Evolutionary conservation across 202 grass and related monocot species (phyloP), one percentile per base, ranked within the genome.

Genomic region (Brachypodium distachyon): DNA sequence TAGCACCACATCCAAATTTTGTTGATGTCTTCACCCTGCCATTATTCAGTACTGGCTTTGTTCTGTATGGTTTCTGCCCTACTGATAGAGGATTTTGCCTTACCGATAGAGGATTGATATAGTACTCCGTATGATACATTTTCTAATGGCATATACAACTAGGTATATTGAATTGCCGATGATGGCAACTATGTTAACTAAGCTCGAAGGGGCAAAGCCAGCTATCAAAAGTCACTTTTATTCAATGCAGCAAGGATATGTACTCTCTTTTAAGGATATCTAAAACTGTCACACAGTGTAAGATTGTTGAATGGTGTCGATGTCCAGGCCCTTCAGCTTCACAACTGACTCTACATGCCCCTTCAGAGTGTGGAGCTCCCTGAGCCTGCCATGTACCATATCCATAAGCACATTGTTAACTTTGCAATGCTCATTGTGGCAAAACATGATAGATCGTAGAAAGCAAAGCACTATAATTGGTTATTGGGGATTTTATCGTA

Each of bases 281-380:
- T 33, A 12, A 70, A 28, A 3, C 17, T 13, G 18, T 90, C 77
- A 97, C 51, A 92, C 59, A 0, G 89, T 89, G 50, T 96, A 96
- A 31, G 90, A 88, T 57, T 96, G 81, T 31, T 89, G 84, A 51
- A 90, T 90, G 46, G 82, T 92, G 16, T 87, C 85, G 10, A 90
- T 90, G 69, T 97, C 93, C 11, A 97, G 87, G 14, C 93, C 93
- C 84, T 92, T 92, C 3, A 91, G 81, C 78, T 96, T 96, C 67
- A 91, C 84, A 3, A 96, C 88, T 0, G 89, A 92, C 78, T 96
- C 93, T 10, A 96, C 84, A 66, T 96, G 93, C 43, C 93, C 93
- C 74, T 92, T 88, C n/a, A 92, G 81, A 4, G 93, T 96, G 52
- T 96, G 87, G 55, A 96, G 93, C 87, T 96, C 93, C 71, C 84